Evolutionary conservation across 2,329 filamentous ascomycete genomes (phyloP).

Genomic region (Ophiocordyceps camponoti-leonardi): DNA sequence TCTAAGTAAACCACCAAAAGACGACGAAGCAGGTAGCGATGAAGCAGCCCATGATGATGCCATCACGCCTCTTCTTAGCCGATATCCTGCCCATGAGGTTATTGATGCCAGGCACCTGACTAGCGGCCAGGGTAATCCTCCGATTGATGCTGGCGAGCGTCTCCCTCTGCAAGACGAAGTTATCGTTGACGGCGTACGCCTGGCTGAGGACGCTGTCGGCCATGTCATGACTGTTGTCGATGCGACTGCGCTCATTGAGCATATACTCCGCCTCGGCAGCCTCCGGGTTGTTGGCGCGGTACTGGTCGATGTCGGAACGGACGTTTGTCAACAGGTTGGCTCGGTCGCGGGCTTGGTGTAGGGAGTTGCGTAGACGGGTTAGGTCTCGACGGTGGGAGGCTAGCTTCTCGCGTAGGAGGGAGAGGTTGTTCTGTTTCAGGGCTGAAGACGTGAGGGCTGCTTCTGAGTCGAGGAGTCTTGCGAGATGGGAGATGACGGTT

Average conservation of each 20-base stretch:
- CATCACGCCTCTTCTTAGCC: slow-evolving; percentile 85
- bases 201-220: slow-evolving; percentile 84
- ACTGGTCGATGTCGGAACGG: slow-evolving; percentile 79
- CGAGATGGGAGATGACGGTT: slow-evolving; percentile 61
- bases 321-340: slow-evolving; percentile 84
- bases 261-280: slow-evolving; percentile 91
- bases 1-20: slow-evolving; percentile 61
- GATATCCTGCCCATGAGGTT: slow-evolving; percentile 83
- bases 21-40: slow-evolving; percentile 84
- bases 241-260: slow-evolving; percentile 69
- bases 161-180: slow-evolving; percentile 73
- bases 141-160: slow-evolving; percentile 77
- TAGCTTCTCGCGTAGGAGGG: slow-evolving; percentile 80
- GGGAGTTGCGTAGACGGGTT: slow-evolving; percentile 51
- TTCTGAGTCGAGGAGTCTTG: slow-evolving; percentile 85
- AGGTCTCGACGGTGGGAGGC: slow-evolving; percentile 75
- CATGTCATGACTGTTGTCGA: slow-evolving; percentile 82
- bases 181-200: slow-evolving; percentile 93
- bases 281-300: slow-evolving; percentile 65
- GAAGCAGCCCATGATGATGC: slow-evolving; percentile 80
- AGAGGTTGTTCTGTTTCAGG: slow-evolving; percentile 91
- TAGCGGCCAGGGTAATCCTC: slow-evolving; percentile 75
- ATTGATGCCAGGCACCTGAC: slow-evolving; percentile 86
- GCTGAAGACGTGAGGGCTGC: slow-evolving; percentile 72
- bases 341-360: slow-evolving; percentile 66